Evolutionary conservation across 371 early-diverging fungal genomes (phyloP).

Genomic region (Apophysomyces sp.): DNA sequence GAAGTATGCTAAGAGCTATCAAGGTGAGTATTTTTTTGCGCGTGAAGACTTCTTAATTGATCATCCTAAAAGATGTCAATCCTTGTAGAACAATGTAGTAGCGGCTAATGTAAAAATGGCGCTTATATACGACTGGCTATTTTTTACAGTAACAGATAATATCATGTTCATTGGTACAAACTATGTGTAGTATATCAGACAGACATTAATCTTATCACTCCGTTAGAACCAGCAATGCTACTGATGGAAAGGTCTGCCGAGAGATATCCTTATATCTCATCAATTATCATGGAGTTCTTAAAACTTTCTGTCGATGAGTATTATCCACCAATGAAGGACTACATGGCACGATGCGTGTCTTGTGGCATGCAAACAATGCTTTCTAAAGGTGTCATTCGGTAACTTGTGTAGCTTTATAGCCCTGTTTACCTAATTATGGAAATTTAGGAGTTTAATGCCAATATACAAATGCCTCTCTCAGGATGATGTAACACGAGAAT

Average conservation of each 20-base stretch:
- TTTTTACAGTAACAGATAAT: constrained; percentile 64
- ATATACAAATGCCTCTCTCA: constrained; percentile 33
- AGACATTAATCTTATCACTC: background rate
- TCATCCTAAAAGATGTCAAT: background rate
- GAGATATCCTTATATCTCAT: constrained; percentile 64
- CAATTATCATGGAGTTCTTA: constrained; percentile 65
- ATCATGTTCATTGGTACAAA: constrained; percentile 80
- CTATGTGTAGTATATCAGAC: constrained; percentile 14
- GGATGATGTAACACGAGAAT: constrained; percentile 24
- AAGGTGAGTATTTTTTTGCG: constrained; percentile 35
- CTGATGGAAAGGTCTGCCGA: constrained; percentile 72
- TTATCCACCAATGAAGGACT: constrained; percentile 49
- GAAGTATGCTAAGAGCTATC: constrained; percentile 58
- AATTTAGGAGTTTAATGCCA: constrained; percentile 27
- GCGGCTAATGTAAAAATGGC: constrained; percentile 73
- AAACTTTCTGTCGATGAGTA: constrained; percentile 59
- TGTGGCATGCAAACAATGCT: constrained; percentile 60
- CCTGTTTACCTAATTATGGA: background rate
- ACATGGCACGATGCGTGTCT: constrained; percentile 51
- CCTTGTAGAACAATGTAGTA: constrained; percentile 42
- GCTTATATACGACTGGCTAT: constrained; percentile 80
- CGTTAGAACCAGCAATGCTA: constrained; percentile 70
- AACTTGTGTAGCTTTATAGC: background rate
- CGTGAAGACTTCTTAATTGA: background rate
- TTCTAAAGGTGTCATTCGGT: constrained; percentile 67